phyloP scores from a whole-genome alignment of 1,284 basidiomycete genomes.

The Uromyces viciae-fabae region DNA sequence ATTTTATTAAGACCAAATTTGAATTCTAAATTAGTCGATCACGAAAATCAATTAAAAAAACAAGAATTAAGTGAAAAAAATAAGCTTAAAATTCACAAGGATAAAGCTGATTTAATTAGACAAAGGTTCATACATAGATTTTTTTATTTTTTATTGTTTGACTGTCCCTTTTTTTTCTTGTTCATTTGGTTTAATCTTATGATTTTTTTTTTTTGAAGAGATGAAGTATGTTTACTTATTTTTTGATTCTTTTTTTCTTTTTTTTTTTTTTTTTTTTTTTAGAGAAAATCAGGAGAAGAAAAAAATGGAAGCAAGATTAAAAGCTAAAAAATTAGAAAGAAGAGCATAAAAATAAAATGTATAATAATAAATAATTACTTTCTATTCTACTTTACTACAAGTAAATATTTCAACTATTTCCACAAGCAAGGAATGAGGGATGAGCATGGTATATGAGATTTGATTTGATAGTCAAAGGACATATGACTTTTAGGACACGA shows the following conservation, averaged over 20 bases:
- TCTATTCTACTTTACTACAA: not conserved
- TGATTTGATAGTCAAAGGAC: too few relatives aligned
- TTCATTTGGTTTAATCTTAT: not conserved
- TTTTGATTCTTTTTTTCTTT: too few relatives aligned
- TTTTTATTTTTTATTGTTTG: not conserved
- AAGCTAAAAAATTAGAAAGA: slow-evolving; percentile 34
- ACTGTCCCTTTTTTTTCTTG: not conserved
- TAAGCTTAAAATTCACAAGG: slow-evolving; percentile 24
- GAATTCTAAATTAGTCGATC: slow-evolving; percentile 27
- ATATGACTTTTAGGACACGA: too few relatives aligned
- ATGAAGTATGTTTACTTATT: too few relatives aligned
- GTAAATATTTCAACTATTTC: too few relatives aligned
- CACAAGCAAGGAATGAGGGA: too few relatives aligned
- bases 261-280: not conserved
- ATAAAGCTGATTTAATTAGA: slow-evolving; percentile 37
- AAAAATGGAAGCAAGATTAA: slow-evolving; percentile 34
- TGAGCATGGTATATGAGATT: too few relatives aligned
- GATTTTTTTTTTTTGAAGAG: not conserved
- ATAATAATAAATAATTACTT: not conserved
- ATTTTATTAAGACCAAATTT: slow-evolving; percentile 31
- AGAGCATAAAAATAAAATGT: slow-evolving; percentile 30
- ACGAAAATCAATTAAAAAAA: slow-evolving; percentile 32
- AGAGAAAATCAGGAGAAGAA: slow-evolving; percentile 39
- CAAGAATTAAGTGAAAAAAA: slow-evolving; percentile 11
- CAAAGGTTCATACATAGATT: slow-evolving; percentile 24